Evolutionary conservation across 1,284 basidiomycete genomes (phyloP), one percentile per base, ranked within the genome.

Genomic region (Pterulicium gracile): DNA sequence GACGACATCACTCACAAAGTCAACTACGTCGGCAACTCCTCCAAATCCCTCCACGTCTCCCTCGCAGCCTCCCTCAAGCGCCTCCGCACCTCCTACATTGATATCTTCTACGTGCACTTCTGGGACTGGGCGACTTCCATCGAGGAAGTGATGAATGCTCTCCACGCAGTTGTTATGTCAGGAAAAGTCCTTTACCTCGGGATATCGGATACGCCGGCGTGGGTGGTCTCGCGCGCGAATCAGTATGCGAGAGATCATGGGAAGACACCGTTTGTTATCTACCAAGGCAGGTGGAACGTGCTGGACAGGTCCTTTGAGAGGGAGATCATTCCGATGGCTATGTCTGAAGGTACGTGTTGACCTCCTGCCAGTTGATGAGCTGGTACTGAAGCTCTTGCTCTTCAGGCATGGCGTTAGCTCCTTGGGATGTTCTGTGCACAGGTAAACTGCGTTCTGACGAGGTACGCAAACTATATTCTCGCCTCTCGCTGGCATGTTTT

Each of bases 321-420:
- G 3, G 74, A 77, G 4, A 74, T 77, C 44, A 63, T 77, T 23
- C 73, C 72, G 1, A 76, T 77, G 73, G 63, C 60, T 7, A 61
- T 64, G 10, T 23, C 46, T 45, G 44, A 47, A 22, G 49, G 49
- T 46, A 34, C 15, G 36, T 12, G 18, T 4, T 12, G 17, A 20
- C 20, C 17, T n/a, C n/a, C n/a, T n/a, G n/a, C n/a, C n/a, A n/a
- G n/a, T n/a, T n/a, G n/a, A n/a, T n/a, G n/a, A n/a, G n/a, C n/a
- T n/a, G n/a, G n/a, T n/a, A n/a, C n/a, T n/a, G n/a, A 24, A 24
- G 13, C 23, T 4, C 21, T 18, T 42, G 2, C 23, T 15, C 4
- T 41, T 14, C 42, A 60, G 61, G 63, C 3, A 59, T 73, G 53
- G 68, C 65, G 0, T 49, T 71, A 0, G 65, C 64, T 2, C 68